These are phyloP conservation scores for Heliamphora exappendiculata DNA, from an alignment of 148 eudicot genomes.

Conservation along the genomic window DNA sequence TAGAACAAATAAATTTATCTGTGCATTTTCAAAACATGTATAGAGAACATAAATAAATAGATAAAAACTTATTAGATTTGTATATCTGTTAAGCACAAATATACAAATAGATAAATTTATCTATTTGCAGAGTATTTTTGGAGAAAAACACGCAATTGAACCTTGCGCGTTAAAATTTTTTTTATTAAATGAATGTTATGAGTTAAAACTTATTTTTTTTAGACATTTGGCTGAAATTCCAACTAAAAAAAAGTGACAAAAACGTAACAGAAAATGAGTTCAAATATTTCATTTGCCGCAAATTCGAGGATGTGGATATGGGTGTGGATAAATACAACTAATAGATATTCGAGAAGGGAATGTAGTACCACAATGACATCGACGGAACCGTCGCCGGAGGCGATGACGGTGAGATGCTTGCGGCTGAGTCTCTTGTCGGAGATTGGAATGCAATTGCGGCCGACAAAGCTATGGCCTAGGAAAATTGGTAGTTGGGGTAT, in stretches of 20 bases:
- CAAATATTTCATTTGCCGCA: not conserved
- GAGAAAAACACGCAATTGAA: too few relatives aligned
- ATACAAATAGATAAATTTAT: too few relatives aligned
- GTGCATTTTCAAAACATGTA: too few relatives aligned
- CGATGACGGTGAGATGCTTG: constrained; percentile 50
- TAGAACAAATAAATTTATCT: too few relatives aligned
- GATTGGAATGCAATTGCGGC: constrained; percentile 50
- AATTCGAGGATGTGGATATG: not conserved
- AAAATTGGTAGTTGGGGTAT: constrained; percentile 42
- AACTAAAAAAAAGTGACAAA: constrained; percentile 14
- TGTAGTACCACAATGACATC: constrained; percentile 51
- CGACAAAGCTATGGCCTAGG: constrained; percentile 50
- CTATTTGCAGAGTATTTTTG: too few relatives aligned
- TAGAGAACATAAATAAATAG: too few relatives aligned
- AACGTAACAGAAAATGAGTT: not conserved
- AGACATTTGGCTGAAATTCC: too few relatives aligned
- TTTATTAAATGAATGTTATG: too few relatives aligned
- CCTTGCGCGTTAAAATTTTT: too few relatives aligned
- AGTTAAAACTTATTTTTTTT: too few relatives aligned
- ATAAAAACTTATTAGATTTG: too few relatives aligned
- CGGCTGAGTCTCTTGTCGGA: constrained; percentile 87
- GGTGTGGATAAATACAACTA: not conserved
- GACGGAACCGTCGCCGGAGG: constrained; percentile 38
- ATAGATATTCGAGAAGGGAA: not conserved
- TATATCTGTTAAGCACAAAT: too few relatives aligned